Evolutionary conservation across 192 early-diverging fungal genomes (phyloP).

Genomic region (Chytriomyces hyalinus): DNA sequence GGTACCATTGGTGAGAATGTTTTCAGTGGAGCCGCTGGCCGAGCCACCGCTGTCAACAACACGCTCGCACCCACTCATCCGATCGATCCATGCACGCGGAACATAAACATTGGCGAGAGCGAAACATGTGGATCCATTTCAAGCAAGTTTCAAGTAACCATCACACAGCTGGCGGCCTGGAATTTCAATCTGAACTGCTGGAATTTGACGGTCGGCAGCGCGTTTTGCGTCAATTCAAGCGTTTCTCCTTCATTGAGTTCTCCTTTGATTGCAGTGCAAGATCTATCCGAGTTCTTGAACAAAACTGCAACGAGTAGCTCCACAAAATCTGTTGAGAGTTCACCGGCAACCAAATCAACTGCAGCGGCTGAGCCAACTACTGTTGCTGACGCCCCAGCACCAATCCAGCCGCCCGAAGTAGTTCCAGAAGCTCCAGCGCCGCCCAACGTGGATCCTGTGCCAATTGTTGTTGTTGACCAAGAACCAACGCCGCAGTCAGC

Average conservation of each 20-base stretch:
- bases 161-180: not conserved
- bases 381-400: not conserved
- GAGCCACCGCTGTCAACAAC: not conserved
- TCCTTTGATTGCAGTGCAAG: not conserved
- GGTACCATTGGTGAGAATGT: not conserved
- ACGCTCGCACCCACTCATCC: not conserved
- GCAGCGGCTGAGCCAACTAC: not conserved
- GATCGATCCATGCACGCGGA: not conserved
- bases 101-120: not conserved
- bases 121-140: not conserved
- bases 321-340: not conserved
- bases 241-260: not conserved
- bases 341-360: not conserved
- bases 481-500: not conserved
- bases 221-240: not conserved
- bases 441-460: not conserved
- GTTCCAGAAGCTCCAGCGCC: not conserved
- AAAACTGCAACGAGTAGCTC: not conserved
- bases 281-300: not conserved
- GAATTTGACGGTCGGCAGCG: not conserved
- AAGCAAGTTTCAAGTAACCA: not conserved
- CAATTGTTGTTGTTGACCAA: not conserved
- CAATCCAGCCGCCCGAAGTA: not conserved
- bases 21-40: not conserved
- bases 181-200: not conserved